These are phyloP conservation scores for Novymonas esmeraldas DNA, from an alignment of 208 protist species.

Conservation along the genomic window DNA sequence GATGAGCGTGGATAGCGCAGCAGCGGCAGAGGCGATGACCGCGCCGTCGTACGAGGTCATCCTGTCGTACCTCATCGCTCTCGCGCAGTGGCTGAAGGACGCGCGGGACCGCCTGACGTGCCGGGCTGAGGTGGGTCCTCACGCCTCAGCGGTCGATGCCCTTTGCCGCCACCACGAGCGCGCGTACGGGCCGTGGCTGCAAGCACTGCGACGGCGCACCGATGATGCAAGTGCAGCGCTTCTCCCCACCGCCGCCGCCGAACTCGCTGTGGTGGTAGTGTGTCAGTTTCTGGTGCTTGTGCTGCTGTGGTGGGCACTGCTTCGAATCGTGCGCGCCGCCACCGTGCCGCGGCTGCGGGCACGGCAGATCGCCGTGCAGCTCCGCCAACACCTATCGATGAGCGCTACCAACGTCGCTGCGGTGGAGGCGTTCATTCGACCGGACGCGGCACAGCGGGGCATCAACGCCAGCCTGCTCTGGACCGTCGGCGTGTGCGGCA, in stretches of 20 bases:
- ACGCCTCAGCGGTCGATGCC: conserved; percentile 4
- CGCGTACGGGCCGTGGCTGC: neutral
- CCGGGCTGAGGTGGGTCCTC: neutral
- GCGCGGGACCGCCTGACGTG: conserved; percentile 8
- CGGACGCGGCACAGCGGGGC: conserved; percentile 5
- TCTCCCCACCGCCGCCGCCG: conserved; percentile 2
- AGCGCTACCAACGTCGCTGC: neutral
- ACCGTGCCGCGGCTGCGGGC: conserved; percentile 9
- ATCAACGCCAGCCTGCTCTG: conserved; percentile 11
- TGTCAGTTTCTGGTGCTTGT: conserved; percentile 4
- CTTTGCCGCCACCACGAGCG: neutral
- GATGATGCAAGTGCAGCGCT: neutral
- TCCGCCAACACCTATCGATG: neutral
- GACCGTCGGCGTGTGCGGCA: conserved; percentile 7
- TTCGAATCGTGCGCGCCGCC: conserved; percentile 3
- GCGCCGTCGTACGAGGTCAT: conserved; percentile 8
- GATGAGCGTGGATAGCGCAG: neutral
- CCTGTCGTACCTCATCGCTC: neutral
- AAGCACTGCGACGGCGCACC: neutral
- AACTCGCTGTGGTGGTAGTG: conserved; percentile 4
- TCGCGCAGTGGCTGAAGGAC: conserved; percentile 7
- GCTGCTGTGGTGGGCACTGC: conserved; percentile 3
- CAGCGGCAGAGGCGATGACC: neutral
- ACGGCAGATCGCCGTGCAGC: neutral
- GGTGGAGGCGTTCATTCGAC: neutral